Percentiles rank a stretch among this genome's conserved stretches.
Conservation (phyloP, 2,329 filamentous ascomycete genomes). For the Xylaria hypoxylon region DNA sequence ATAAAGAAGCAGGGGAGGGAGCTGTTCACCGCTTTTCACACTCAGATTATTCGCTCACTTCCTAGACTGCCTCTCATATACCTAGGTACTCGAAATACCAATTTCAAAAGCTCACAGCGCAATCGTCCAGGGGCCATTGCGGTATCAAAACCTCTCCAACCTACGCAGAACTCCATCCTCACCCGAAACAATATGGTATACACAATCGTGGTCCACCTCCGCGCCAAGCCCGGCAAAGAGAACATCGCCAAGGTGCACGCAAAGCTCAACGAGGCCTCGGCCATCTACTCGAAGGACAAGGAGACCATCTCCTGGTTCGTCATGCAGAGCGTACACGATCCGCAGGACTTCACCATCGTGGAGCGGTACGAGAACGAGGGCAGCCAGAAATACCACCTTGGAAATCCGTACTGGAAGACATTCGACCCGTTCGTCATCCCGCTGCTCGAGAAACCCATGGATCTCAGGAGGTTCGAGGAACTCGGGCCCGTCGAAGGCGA, state of each 20-base stretch:
- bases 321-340: conserved; percentile 78
- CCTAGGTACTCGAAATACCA: background rate
- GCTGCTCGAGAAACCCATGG: conserved; percentile 75
- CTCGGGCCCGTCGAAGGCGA: conserved; percentile 58
- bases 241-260: conserved; percentile 74
- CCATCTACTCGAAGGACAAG: conserved; percentile 77
- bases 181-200: conserved; percentile 66
- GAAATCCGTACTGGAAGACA: conserved; percentile 80
- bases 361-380: conserved; percentile 77
- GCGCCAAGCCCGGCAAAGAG: conserved; percentile 74
- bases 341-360: conserved; percentile 78
- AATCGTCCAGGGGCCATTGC: background rate
- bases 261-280: conserved; percentile 80
- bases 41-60: background rate
- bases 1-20: conserved; percentile 22
- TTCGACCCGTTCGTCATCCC: conserved; percentile 80
- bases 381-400: conserved; percentile 71
- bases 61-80: background rate
- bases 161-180: background rate
- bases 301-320: conserved; percentile 80
- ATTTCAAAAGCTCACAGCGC: conserved; percentile 10
- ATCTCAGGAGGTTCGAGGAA: conserved; percentile 75
- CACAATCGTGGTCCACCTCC: conserved; percentile 76
- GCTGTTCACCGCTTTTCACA: conserved; percentile 16
- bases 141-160: background rate